A percentile compares a stretch with the other conserved stretches of the same genome.
Conservation (phyloP, 1,284 basidiomycete genomes). For the Irpex sp. region DNA sequence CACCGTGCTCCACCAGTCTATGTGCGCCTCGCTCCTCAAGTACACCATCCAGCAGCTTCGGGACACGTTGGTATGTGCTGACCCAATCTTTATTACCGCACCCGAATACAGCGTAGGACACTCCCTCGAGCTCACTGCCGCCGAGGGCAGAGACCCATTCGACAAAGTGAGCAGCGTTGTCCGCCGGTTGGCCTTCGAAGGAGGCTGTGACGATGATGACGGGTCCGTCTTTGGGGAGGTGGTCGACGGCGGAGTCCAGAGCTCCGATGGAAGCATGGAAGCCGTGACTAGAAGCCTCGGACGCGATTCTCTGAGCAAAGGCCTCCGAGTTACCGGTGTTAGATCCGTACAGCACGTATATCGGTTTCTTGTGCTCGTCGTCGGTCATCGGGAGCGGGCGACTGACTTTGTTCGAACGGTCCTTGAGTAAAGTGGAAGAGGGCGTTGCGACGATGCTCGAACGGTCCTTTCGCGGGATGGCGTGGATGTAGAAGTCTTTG, state of each 20-base stretch:
- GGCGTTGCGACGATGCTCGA: slow-evolving; percentile 8
- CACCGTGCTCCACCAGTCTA: slow-evolving; percentile 36
- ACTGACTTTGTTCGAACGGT: slow-evolving; percentile 1
- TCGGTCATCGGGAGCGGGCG: not conserved
- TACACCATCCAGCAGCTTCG: slow-evolving; percentile 35
- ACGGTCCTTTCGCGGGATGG: slow-evolving; percentile 25
- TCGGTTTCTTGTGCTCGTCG: slow-evolving; percentile 14
- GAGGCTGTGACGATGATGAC: slow-evolving; percentile 45
- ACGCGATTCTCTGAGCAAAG: slow-evolving; percentile 42
- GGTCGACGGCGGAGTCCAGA: slow-evolving; percentile 35
- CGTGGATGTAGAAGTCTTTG: slow-evolving; percentile 36
- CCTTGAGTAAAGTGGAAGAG: slow-evolving; percentile 13
- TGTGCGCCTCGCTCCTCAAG: slow-evolving; percentile 35
- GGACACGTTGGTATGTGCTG: slow-evolving; percentile 46
- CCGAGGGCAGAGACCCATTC: slow-evolving; percentile 32
- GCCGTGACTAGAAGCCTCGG: slow-evolving; percentile 34
- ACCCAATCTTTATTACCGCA: slow-evolving; percentile 51
- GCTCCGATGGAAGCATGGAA: slow-evolving; percentile 36
- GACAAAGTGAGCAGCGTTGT: slow-evolving; percentile 43
- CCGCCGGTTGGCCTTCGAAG: slow-evolving; percentile 46
- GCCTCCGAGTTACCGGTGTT: slow-evolving; percentile 47
- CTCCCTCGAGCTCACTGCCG: slow-evolving; percentile 25
- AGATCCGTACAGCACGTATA: slow-evolving; percentile 41
- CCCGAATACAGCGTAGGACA: slow-evolving; percentile 45
- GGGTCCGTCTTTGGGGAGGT: slow-evolving; percentile 40